Percentiles rank a stretch among this genome's conserved stretches.
phyloP scores from a whole-genome alignment of 805 yeast species.

The Debaryomyces castellii region DNA sequence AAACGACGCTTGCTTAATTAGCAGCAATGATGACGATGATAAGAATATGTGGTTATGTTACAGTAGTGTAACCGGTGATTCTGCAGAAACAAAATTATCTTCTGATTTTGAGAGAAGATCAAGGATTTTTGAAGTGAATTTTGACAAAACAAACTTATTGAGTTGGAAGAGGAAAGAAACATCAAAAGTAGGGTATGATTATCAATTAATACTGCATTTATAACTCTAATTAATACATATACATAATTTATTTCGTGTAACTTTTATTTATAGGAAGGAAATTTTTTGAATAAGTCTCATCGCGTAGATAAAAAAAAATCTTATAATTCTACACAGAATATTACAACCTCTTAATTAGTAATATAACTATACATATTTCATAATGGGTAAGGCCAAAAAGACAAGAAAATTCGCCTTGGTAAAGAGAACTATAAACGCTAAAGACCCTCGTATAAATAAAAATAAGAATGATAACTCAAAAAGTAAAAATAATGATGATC shows the following conservation, averaged over 20 bases:
- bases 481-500: conserved; percentile 51
- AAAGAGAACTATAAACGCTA: conserved; percentile 75
- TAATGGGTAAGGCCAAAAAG: conserved; percentile 95
- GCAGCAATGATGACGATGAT: conserved; percentile 7
- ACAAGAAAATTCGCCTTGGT: conserved; percentile 95
- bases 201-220: conserved; percentile 19
- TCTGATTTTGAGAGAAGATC: conserved; percentile 29
- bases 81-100: conserved; percentile 28
- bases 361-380: not conserved
- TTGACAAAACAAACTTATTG: conserved; percentile 21
- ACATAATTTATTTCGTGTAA: not conserved
- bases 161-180: conserved; percentile 39
- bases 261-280: not conserved
- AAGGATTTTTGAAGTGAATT: conserved; percentile 34
- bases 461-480: conserved; percentile 37
- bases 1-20: conserved; percentile 41
- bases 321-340: too few species aligned
- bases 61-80: conserved; percentile 37
- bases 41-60: conserved; percentile 38
- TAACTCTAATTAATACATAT: not conserved
- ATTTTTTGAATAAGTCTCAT: conserved; percentile 1
- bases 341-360: too few species aligned
- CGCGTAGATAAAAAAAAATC: conserved; percentile 2
- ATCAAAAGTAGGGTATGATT: conserved; percentile 23
- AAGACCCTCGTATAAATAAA: conserved; percentile 60